Evolutionary conservation across 768 basidiomycete species (phyloP).

Genomic region (Glaciozyma martinii): DNA sequence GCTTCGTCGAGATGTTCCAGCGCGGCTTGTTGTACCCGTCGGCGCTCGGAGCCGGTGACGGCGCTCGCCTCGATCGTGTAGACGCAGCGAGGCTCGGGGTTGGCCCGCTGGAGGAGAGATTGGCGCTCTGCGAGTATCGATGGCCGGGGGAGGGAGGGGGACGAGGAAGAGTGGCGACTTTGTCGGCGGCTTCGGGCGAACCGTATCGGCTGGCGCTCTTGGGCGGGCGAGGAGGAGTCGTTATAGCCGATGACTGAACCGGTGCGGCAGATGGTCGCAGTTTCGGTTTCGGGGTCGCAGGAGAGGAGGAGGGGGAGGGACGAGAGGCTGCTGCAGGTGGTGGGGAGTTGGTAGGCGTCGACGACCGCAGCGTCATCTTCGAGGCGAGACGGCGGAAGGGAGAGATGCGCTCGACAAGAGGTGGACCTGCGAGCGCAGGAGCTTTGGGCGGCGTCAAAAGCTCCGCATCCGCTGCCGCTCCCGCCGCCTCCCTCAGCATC

Average conservation of each 20-base stretch:
- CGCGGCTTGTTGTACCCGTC: constrained; percentile 17
- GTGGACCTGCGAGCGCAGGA: too few species aligned
- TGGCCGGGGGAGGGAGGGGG: too few species aligned
- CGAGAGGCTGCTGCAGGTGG: not conserved
- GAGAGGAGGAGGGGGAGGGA: constrained; percentile 1
- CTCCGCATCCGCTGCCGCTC: not conserved
- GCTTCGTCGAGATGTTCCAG: constrained; percentile 26
- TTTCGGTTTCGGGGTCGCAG: not conserved
- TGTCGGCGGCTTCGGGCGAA: too few species aligned
- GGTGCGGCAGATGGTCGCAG: not conserved
- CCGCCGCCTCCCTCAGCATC: constrained; percentile 9
- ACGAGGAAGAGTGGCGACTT: too few species aligned
- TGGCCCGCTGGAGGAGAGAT: too few species aligned
- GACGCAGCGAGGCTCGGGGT: not conserved
- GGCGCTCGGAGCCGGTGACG: not conserved
- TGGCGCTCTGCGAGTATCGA: too few species aligned
- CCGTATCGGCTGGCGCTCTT: constrained; percentile 14
- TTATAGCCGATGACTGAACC: not conserved
- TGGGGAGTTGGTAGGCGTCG: not conserved
- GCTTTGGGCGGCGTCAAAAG: not conserved
- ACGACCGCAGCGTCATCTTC: constrained; percentile 15
- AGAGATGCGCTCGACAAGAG: not conserved
- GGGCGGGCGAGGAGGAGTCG: constrained; percentile 15
- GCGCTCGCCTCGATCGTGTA: not conserved
- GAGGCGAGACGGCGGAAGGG: constrained; percentile 20